Conservation (phyloP, 192 early-diverging fungal genomes). For the Chytriomyces confervae region DNA sequence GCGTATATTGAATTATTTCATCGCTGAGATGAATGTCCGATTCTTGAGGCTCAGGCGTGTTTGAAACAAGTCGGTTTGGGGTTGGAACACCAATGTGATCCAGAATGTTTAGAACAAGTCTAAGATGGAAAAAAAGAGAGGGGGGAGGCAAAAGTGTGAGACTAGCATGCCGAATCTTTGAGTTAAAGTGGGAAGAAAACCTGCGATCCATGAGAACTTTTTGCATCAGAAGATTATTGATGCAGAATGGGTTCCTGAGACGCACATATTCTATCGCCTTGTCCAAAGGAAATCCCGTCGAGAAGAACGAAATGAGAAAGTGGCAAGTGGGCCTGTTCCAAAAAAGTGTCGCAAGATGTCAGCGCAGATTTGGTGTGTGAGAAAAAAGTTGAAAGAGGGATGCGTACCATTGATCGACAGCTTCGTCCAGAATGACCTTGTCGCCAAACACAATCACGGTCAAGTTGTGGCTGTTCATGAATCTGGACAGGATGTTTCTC, state of each 20-base stretch:
- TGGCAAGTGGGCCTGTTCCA: slow-evolving; percentile 78
- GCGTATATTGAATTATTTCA: slow-evolving; percentile 24
- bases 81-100: slow-evolving; percentile 82
- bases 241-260: slow-evolving; percentile 81
- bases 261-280: slow-evolving; percentile 92
- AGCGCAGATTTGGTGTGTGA: not conserved
- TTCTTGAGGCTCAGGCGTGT: slow-evolving; percentile 37
- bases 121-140: not conserved
- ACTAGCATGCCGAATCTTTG: not conserved
- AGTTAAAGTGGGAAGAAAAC: not conserved
- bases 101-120: slow-evolving; percentile 84
- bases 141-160: not conserved
- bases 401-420: slow-evolving; percentile 71
- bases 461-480: slow-evolving; percentile 68
- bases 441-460: slow-evolving; percentile 93
- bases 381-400: not conserved
- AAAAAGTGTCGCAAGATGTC: not conserved
- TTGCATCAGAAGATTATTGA: slow-evolving; percentile 92
- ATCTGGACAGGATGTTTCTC: slow-evolving; percentile 80
- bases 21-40: slow-evolving; percentile 1
- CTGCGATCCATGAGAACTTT: slow-evolving; percentile 84
- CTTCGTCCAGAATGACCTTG: slow-evolving; percentile 96
- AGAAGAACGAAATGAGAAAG: slow-evolving; percentile 97
- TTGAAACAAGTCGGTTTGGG: slow-evolving; percentile 69
- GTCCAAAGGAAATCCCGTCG: slow-evolving; percentile 86